Evolutionary conservation across 129 eudicot genomes (phyloP), one percentile per base, ranked within the genome.

Genomic region (Chrysanthemum makinoi): DNA sequence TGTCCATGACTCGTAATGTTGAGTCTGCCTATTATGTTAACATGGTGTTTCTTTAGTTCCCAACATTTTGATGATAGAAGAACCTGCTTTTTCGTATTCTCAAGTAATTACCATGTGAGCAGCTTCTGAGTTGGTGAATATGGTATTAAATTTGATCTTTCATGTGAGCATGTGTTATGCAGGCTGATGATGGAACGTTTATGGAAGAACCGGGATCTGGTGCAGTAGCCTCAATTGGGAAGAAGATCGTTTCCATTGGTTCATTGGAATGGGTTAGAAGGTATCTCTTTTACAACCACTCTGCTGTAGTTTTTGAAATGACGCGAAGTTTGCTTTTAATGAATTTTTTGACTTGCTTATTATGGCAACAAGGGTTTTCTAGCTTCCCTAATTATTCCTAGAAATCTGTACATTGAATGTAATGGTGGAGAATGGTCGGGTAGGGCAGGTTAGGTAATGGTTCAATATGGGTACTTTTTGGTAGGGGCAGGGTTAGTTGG

Each of bases 131-230:
- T 62, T 69, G 70, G 62, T 19, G 63, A 49, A 17, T 68, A 19
- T 59, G 66, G 52, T 66, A 14, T 78, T 64, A 39, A 26, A 28
- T 24, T 44, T 68, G 13, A 51, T 43, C 55, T 72, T 48, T 47
- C 51, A 55, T 62, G 39, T 11, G 61, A 46, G 54, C 55, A 51
- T 35, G 74, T 62, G 73, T 53, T 70, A 22, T 77, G 75, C 83
- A 90, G 97, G 86, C 77, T 60, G 83, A 60, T 44, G 99, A 90
- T 82, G 97, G 97, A 70, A 90, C 94, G 11, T 95, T 80, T 80
- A 70, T 75, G 70, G 99, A 95, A 86, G 97, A 95, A 85, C 99
- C 99, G 35, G 99, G 99, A 62, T 95, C 97, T 73, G 97, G 99
- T 84, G 99, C 97, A 19, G 87, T 88, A 64, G 99, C 96, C 65